Percentiles rank a stretch among this genome's conserved stretches.
phyloP scores from a whole-genome alignment of 2,329 filamentous ascomycete species.

The Epicoccum sorghinum region DNA sequence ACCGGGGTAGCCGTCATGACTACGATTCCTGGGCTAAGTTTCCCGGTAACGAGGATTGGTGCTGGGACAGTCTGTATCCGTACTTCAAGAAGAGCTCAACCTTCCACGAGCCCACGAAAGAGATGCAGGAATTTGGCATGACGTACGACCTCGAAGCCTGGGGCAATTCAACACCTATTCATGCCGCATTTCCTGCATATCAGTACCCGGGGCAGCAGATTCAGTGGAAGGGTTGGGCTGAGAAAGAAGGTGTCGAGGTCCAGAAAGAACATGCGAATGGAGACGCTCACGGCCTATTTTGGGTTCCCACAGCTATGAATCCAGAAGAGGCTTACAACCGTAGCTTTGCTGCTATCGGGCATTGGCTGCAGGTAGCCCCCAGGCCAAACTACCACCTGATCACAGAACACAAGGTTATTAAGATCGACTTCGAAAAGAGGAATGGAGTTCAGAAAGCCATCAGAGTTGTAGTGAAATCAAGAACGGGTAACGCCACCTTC shows the following conservation, averaged over 20 bases:
- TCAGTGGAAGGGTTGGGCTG: constrained; percentile 7
- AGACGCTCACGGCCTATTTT: constrained; percentile 1
- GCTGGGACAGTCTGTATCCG: constrained; percentile 1
- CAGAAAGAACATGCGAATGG: constrained; percentile 4
- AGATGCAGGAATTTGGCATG: constrained; percentile 20
- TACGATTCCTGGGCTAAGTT: constrained; percentile 3
- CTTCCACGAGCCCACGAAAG: constrained; percentile 22
- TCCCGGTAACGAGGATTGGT: constrained; percentile 2
- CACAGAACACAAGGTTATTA: constrained; percentile 24
- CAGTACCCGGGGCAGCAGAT: constrained; percentile 20
- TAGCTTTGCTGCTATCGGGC: constrained; percentile 31
- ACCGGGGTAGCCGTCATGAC: background rate
- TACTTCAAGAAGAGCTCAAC: constrained; percentile 16
- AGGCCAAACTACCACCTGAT: constrained; percentile 42
- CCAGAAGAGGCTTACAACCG: constrained; percentile 39
- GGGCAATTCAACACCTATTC: constrained; percentile 13
- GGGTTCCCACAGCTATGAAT: constrained; percentile 18
- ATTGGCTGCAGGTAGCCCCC: constrained; percentile 29
- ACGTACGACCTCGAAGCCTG: constrained; percentile 20
- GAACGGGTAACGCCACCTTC: background rate
- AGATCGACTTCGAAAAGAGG: constrained; percentile 20
- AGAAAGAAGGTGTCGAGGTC: background rate
- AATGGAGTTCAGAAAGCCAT: constrained; percentile 10
- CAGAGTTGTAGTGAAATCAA: constrained; percentile 27
- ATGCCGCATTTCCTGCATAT: constrained; percentile 13